These are phyloP conservation scores for Aureobasidium zeae DNA, from an alignment of 2,329 filamentous ascomycete species.

Conservation along the genomic window DNA sequence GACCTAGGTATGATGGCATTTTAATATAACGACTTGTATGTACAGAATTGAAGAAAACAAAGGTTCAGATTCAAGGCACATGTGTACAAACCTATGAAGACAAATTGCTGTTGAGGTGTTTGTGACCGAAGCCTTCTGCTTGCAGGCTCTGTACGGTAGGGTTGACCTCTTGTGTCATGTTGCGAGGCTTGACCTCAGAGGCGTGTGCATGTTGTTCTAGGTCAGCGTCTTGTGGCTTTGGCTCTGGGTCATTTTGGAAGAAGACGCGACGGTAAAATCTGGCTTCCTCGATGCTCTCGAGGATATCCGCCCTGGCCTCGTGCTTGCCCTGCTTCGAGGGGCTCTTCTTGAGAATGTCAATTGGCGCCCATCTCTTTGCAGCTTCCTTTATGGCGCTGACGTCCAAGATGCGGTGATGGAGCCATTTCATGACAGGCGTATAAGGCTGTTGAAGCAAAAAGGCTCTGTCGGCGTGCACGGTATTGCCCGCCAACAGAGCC, in stretches of 20 bases:
- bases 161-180: slow-evolving; percentile 39
- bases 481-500: slow-evolving; percentile 81
- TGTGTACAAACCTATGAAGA: background rate
- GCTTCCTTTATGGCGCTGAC: slow-evolving; percentile 91
- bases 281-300: slow-evolving; percentile 92
- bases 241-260: slow-evolving; percentile 39
- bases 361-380: slow-evolving; percentile 65
- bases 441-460: slow-evolving; percentile 74
- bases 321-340: slow-evolving; percentile 70
- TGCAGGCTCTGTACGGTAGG: background rate
- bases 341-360: slow-evolving; percentile 49
- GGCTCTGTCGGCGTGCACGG: slow-evolving; percentile 77
- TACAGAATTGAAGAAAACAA: slow-evolving; percentile 11
- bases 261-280: slow-evolving; percentile 67
- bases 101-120: background rate
- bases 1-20: slow-evolving; percentile 51
- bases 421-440: slow-evolving; percentile 58
- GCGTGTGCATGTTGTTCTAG: slow-evolving; percentile 34
- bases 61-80: background rate
- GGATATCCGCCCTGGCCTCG: slow-evolving; percentile 77
- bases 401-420: slow-evolving; percentile 87
- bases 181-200: slow-evolving; percentile 45
- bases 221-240: background rate
- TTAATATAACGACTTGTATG: slow-evolving; percentile 13
- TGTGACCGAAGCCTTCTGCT: slow-evolving; percentile 1